Base-by-base conservation (phyloP, 306 rosid genomes). In the Rubus parviflorus region DNA sequence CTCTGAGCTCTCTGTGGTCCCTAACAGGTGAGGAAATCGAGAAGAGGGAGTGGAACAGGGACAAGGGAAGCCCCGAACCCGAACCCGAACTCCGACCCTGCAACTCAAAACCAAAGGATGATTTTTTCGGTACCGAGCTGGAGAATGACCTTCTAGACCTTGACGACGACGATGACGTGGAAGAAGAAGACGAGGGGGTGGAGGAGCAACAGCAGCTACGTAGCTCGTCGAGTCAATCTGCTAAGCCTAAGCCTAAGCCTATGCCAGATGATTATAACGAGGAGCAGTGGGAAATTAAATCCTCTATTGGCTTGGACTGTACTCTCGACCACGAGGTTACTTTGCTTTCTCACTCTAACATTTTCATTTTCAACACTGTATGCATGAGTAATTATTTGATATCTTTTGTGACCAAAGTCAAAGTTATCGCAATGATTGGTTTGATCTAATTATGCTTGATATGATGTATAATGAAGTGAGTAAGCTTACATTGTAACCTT, bases 311-410 rank as follows among this genome's bases (percentile, higher is more conserved):
- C 73, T 88, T 66, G 76, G 99, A 95, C 80, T 82, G 86, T 78
- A 90, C 97, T 57, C 90, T 95, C 25, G 99, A 92, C 86, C 87
- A 37, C 77, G 97, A 95, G 97, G 98, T 94, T 76, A n/a, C 14
- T 47, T 41, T 30, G 8, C 23, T 22, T 63, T 38, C 12, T 37
- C 20, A 46, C 11, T 52, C 35, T 46, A 46, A 10, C 20, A 51
- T 8, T 54, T 3, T 45, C 40, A 1, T 45, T 69, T 58, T 69
- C 57, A 10, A 45, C 20, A 51, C 7, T 51, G 4, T 49, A 1
- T 15, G 19, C 5, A 15, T 51, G 53, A 11, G 53, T 13, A 30
- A 30, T 30, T 3, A 14, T 49, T 14, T 49, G 3, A 48, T 45
- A 45, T 45, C 9, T 45, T 1, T 9, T 45, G 20, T 51, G 20